Base-by-base conservation (phyloP, 441 rosid genomes). In the Melastoma candidum region DNA sequence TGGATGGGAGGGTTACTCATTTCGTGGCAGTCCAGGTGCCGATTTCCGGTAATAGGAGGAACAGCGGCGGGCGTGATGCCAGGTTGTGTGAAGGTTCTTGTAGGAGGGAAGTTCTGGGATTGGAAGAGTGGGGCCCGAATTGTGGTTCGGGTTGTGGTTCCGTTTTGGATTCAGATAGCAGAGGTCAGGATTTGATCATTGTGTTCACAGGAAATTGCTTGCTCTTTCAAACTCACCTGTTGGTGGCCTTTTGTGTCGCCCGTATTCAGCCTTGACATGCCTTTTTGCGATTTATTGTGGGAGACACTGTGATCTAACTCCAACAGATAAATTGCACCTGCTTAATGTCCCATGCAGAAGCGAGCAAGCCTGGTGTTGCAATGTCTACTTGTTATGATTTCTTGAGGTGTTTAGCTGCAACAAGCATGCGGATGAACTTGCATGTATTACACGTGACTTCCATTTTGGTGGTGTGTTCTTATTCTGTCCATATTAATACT, bases 21-120 rank as follows among this genome's bases (percentile, higher is more conserved):
- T 87, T 90, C 54, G 79, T 85, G 25, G 96, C 90, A 10, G 93
- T 76, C 69, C 97, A 90, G 74, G 79, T 87, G 17, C 97, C 97
- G 3, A 73, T 90, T 49, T 45, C 63, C n/a, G 48, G 65, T 46
- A 55, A 27, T 11, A 54, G 48, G 36, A 29, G 55, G 54, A 44
- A 14, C 12, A 44, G 62, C 10, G 26, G 48, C 7, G 22, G 52
- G 46, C 12, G 25, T 13, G 25, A 54, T 43, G 47, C 54, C 32
- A 61, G 58, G 53, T 61, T 63, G 45, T 47, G 61, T 39, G 82
- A 70, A 24, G 88, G 93, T 49, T 90, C 95, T 1, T 90, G 98
- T 66, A 69, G 90, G 45, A 81, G 80, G 64, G 96, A 90, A 68
- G 81, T 86, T 53, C 70, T 77, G 36, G 48, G 70, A 60, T 56